A percentile compares a stretch with the other conserved stretches of the same genome.
Conservation (phyloP, 73 alveolate genomes). For the Loxodes magnus region DNA sequence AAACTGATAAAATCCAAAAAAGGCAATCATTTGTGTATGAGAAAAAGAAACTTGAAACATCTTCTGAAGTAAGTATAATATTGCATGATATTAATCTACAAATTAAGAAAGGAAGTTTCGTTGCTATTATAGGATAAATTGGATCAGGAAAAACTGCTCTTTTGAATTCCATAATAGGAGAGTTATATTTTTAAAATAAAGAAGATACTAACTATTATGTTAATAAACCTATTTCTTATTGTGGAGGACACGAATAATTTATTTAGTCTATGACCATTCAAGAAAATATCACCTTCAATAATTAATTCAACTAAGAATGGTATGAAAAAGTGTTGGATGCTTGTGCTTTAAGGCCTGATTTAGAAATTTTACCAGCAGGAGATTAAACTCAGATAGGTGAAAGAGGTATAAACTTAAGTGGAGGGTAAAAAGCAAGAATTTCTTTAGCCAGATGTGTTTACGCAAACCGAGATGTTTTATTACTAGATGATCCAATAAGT, state of each 20-base stretch:
- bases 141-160: constrained; percentile 88
- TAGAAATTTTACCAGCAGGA: constrained; percentile 35
- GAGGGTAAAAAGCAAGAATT: constrained; percentile 56
- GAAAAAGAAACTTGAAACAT: too few relatives aligned
- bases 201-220: constrained; percentile 14
- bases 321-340: constrained; percentile 21
- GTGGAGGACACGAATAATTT: constrained; percentile 29
- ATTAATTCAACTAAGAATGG: constrained; percentile 13
- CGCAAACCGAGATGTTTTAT: constrained; percentile 30
- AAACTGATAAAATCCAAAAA: too few relatives aligned
- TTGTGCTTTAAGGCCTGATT: constrained; percentile 29
- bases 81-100: constrained; percentile 41
- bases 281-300: constrained; percentile 33
- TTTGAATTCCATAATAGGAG: constrained; percentile 38
- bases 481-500: constrained; percentile 78
- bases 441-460: constrained; percentile 44
- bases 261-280: constrained; percentile 32
- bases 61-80: too few relatives aligned
- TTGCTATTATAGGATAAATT: constrained; percentile 78
- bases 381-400: constrained; percentile 55
- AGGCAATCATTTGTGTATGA: too few relatives aligned
- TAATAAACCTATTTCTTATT: constrained; percentile 15
- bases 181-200: constrained; percentile 1
- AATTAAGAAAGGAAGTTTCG: constrained; percentile 55
- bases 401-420: constrained; percentile 48